Evolutionary conservation across 805 yeast species (phyloP).

Genomic region (Saccharomycopsis amapae): DNA sequence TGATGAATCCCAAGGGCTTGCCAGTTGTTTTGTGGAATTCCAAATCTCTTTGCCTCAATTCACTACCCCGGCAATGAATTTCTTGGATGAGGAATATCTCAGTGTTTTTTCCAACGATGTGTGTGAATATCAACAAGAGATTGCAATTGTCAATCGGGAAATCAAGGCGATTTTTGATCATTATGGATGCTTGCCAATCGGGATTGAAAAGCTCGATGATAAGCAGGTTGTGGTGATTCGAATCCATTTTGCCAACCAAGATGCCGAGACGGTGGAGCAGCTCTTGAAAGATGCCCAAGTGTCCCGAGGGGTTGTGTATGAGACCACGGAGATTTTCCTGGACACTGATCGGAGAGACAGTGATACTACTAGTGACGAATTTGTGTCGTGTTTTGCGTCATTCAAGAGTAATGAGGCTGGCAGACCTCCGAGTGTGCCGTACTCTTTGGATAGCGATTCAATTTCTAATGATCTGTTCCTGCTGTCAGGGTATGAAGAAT

Average conservation of each 20-base stretch:
- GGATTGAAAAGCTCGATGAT: conserved; percentile 34
- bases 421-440: neutral
- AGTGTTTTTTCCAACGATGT: conserved; percentile 33
- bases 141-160: conserved; percentile 38
- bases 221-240: conserved; percentile 29
- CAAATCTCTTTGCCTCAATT: conserved; percentile 33
- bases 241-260: conserved; percentile 69
- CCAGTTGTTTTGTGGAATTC: conserved; percentile 57
- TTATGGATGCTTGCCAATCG: conserved; percentile 61
- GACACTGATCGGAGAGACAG: neutral
- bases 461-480: too few species aligned
- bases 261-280: conserved; percentile 28
- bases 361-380: neutral
- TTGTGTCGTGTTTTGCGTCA: neutral
- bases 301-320: neutral
- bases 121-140: conserved; percentile 32
- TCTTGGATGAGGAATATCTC: conserved; percentile 41
- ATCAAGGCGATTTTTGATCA: conserved; percentile 39
- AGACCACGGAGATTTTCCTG: neutral
- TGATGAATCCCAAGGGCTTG: too few species aligned
- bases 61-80: conserved; percentile 28
- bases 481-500: neutral
- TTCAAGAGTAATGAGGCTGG: neutral
- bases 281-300: neutral
- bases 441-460: neutral